These are phyloP conservation scores for Neoboletus subvelutipes DNA, from an alignment of 768 basidiomycete species.

Conservation along the genomic window DNA sequence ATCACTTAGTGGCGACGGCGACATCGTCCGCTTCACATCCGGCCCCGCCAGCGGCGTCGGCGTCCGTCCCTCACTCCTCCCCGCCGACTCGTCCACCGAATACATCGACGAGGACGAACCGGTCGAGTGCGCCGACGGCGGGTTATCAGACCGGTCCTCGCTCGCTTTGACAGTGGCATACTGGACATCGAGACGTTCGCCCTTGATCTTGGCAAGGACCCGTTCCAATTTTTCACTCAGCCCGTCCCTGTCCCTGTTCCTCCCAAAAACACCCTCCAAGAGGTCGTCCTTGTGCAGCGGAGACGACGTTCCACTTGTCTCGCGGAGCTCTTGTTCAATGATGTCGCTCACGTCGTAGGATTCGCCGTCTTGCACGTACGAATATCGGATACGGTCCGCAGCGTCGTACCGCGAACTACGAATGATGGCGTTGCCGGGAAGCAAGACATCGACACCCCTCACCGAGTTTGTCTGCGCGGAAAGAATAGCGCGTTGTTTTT, in stretches of 20 bases:
- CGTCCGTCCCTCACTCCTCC: conserved; percentile 24
- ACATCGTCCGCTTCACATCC: conserved; percentile 21
- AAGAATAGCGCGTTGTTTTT: conserved; percentile 83
- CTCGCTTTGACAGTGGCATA: conserved; percentile 10
- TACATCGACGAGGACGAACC: conserved; percentile 52
- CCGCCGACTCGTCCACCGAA: conserved; percentile 45
- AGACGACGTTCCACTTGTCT: conserved; percentile 36
- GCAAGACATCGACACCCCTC: conserved; percentile 84
- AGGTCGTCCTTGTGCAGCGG: conserved; percentile 51
- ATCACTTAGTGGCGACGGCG: conserved; percentile 20
- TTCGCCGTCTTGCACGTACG: conserved; percentile 92
- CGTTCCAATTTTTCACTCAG: conserved; percentile 70
- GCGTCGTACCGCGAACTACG: conserved; percentile 77
- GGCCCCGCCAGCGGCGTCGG: conserved; percentile 28
- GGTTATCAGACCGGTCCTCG: conserved; percentile 23
- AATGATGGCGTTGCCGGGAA: conserved; percentile 82
- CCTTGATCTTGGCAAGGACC: conserved; percentile 74
- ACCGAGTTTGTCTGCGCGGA: conserved; percentile 82
- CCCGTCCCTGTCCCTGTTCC: conserved; percentile 58
- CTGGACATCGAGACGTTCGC: conserved; percentile 46
- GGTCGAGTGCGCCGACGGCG: conserved; percentile 30
- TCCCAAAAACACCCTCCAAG: conserved; percentile 62
- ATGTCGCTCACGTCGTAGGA: conserved; percentile 93
- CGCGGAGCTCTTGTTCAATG: conserved; percentile 85
- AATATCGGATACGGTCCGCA: conserved; percentile 82